Base-by-base conservation (phyloP, 306 rosid genomes). In the Quercus gilva region DNA sequence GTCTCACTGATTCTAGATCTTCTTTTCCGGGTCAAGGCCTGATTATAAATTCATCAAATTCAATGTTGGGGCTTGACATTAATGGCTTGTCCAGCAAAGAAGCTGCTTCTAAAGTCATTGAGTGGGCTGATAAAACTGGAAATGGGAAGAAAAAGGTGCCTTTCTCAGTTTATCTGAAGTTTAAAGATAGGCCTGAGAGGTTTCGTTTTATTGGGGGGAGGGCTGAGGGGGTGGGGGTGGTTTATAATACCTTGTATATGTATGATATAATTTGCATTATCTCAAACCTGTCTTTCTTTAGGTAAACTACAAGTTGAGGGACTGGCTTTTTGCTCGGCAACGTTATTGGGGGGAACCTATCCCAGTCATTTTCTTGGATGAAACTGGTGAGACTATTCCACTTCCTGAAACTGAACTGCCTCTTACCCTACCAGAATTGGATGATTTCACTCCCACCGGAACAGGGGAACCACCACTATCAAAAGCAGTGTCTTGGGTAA, bases 331-430 rank as follows among this genome's bases (percentile, higher is more conserved):
- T 91, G 99, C 99, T 75, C 89, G 99, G 59, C 99, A 95, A 82
- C 94, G 99, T 15, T 95, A 95, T 86, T 95, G 99, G 99, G 99
- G 99, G 26, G 99, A 95, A 78, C 99, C 99, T 78, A 95, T 95
- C 83, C 99, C 99, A 81, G 92, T 95, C 41, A 82, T 92, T 86
- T 92, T 92, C 82, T 82, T 89, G 88, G 94, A 91, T 82, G 92
- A 85, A 60, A 85, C 75, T 80, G 90, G 86, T 79, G 97, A 95
- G 83, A 82, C 88, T 79, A 84, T 90, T 80, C 92, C 97, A 52
- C 84, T 95, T 81, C 55, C 20, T 56, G 97, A 92, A 86, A 85
- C 87, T 35, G 99, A 92, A 61, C 87, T 95, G 84, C 99, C 99
- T 41, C 94, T 95, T 80, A 77, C 86, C 65, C 90, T 95, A 68